Conservation (phyloP, 2,329 filamentous ascomycete species). For the Salinomyces thailandicus region DNA sequence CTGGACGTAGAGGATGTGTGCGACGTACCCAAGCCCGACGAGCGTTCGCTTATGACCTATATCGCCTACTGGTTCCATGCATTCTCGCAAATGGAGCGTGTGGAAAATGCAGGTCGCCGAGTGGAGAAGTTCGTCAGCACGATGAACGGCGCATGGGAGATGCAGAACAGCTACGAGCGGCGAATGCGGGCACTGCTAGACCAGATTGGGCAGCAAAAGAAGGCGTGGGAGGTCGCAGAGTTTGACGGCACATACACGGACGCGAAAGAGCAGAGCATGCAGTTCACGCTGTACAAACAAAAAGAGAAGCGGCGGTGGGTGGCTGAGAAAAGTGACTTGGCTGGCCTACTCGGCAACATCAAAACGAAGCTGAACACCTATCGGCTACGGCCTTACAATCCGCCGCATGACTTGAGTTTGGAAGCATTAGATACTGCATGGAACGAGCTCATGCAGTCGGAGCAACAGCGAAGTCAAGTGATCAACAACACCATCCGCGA, state of each 20-base stretch:
- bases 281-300: conserved; percentile 83
- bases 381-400: conserved; percentile 79
- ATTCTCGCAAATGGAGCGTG: conserved; percentile 97
- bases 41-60: conserved; percentile 96
- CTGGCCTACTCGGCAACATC: conserved; percentile 89
- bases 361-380: conserved; percentile 98
- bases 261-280: conserved; percentile 72
- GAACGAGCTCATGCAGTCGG: conserved; percentile 66
- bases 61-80: conserved; percentile 99
- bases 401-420: conserved; percentile 69
- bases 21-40: conserved; percentile 90
- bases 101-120: conserved; percentile 89
- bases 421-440: conserved; percentile 77
- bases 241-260: conserved; percentile 90
- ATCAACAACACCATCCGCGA: conserved; percentile 98
- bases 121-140: conserved; percentile 98
- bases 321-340: conserved; percentile 91
- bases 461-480: conserved; percentile 79
- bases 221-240: conserved; percentile 64
- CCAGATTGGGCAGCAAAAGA: conserved; percentile 61
- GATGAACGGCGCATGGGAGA: conserved; percentile 99
- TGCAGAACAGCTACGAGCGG: conserved; percentile 92
- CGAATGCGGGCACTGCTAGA: conserved; percentile 75
- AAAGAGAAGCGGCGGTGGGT: conserved; percentile 92
- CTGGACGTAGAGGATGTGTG: conserved; percentile 97